Base-by-base conservation (phyloP, 176 grass and related monocot genomes). In the Cenchrus fungigraminus region DNA sequence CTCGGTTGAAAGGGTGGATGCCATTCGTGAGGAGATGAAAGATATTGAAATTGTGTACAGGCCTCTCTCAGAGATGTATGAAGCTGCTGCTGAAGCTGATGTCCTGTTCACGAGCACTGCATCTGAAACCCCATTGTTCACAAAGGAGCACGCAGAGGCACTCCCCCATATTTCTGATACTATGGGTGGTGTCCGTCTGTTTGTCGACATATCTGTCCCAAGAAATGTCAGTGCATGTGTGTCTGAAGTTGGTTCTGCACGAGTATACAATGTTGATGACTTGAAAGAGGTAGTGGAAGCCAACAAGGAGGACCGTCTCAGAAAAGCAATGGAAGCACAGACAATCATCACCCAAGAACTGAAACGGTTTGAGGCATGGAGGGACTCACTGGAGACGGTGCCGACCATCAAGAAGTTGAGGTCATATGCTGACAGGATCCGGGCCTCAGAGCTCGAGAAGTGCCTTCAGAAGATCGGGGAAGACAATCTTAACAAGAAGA, bases 331-430 rank as follows among this genome's bases (percentile, higher is more conserved):
- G 89, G 94, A 97, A 64, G 94, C 94, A 0, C 91, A 97, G 74
- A 86, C 88, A 58, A 85, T 97, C 68, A 97, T 97, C 50, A 82
- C 85, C 16, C 74, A 97, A 84, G 94, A 97, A 40, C 71, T 97
- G 66, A 92, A 87, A 43, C 80, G 82, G 53, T 97, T 94, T 4
- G 94, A 97, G 67, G 90, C 92, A 54, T 97, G 94, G 94, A 78
- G 94, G 84, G 92, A 97, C 17, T 97, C 94, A 0, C 83, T 97
- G 73, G 94, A 94, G 76, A 97, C 94, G 0, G 94, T 97, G 37
- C 94, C 91, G 0, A 97, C 94, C n/a, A 97, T 97, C 74, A 97
- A 97, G 83, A 97, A 97, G 61, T 74, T 97, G 68, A 90, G 92
- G 58, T 97, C 94, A 12, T 97, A 90, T 0, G 94, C 92, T 0